Conservation (phyloP, 208 protist genomes). For the Acanthamoeba healyi region DNA sequence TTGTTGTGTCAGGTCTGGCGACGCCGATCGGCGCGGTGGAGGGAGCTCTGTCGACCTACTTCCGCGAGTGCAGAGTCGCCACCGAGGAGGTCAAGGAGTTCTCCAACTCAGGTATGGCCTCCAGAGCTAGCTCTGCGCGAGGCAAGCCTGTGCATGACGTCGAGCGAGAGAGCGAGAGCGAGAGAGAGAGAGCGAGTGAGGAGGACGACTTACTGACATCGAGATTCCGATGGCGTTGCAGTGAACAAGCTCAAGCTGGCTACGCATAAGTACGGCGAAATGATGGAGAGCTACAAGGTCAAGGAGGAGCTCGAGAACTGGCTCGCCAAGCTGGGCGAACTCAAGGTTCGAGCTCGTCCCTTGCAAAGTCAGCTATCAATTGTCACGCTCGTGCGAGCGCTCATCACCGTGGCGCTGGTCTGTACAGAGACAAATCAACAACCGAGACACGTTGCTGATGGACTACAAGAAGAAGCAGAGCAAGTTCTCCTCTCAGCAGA, state of each 20-base stretch:
- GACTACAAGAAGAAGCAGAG: constrained; percentile 58
- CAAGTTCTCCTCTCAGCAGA: neutral
- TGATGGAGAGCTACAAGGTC: constrained; percentile 50
- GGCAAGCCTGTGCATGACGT: too few species aligned
- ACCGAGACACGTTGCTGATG: constrained; percentile 21
- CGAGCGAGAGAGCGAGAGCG: too few species aligned
- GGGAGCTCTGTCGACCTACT: constrained; percentile 4
- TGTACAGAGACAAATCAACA: constrained; percentile 54
- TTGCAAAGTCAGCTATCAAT: too few species aligned
- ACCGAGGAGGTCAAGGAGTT: constrained; percentile 35
- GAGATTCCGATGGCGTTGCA: too few species aligned
- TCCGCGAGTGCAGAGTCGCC: constrained; percentile 20
- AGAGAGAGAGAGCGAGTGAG: too few species aligned
- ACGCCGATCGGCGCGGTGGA: constrained; percentile 1
- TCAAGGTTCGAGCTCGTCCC: neutral
- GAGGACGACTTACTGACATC: neutral
- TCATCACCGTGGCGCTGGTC: neutral
- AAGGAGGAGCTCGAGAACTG: constrained; percentile 66
- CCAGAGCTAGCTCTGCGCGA: too few species aligned
- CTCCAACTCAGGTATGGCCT: constrained; percentile 28
- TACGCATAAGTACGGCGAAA: constrained; percentile 66
- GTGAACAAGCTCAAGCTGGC: constrained; percentile 41
- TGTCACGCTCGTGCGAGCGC: neutral
- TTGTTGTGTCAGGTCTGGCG: neutral
- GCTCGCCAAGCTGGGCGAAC: constrained; percentile 48